phyloP scores from a whole-genome alignment of 805 yeast genomes.

The Cyberlindnera meyerae region DNA sequence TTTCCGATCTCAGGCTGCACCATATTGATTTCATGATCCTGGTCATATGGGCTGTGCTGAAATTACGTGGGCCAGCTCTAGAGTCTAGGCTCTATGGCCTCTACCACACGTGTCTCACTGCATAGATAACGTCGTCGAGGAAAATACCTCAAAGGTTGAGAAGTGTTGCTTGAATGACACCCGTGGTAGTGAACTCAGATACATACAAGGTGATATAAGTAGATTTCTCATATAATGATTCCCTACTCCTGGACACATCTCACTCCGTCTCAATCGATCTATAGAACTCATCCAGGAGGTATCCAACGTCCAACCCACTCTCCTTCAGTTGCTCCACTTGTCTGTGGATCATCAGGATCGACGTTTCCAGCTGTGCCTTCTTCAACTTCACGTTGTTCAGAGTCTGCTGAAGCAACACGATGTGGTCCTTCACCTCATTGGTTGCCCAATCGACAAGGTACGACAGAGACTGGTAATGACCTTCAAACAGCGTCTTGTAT shows the following conservation, averaged over 20 bases:
- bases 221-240: no score
- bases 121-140: no score
- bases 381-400: constrained; percentile 55
- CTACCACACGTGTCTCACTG: no score
- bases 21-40: no score
- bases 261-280: constrained; percentile 17
- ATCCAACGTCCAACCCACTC: constrained; percentile 66
- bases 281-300: constrained; percentile 23
- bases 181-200: no score
- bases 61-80: no score
- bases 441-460: constrained; percentile 43
- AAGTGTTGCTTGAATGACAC: no score
- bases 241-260: neutral
- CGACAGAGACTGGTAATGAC: constrained; percentile 41
- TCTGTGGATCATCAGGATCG: constrained; percentile 47
- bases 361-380: constrained; percentile 47
- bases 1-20: no score
- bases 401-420: constrained; percentile 72
- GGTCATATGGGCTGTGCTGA: no score
- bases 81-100: no score
- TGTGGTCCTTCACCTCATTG: constrained; percentile 21
- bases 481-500: constrained; percentile 49
- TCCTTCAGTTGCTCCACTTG: constrained; percentile 60
- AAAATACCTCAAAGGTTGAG: no score
- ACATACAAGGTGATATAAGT: no score